Evolutionary conservation across 1,139 yeast genomes (phyloP).

Genomic region (Magnusiomyces clavatus): DNA sequence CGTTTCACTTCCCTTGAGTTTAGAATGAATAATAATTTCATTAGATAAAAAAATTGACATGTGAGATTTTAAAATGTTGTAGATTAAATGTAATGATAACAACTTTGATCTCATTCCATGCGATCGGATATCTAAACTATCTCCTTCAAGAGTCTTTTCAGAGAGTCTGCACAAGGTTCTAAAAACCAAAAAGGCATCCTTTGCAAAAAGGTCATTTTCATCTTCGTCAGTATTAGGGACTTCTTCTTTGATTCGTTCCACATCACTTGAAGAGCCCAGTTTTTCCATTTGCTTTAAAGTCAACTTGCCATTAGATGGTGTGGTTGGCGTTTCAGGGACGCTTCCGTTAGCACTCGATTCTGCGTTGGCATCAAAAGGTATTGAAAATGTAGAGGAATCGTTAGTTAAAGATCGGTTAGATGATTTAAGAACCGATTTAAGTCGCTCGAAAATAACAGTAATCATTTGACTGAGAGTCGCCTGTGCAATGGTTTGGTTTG

Average conservation of each 20-base stretch:
- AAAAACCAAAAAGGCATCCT: conserved; percentile 88
- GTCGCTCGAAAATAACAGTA: conserved; percentile 74
- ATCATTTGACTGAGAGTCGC: conserved; percentile 91
- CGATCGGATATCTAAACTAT: conserved; percentile 71
- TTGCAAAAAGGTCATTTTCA: conserved; percentile 62
- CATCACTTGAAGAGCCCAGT: conserved; percentile 16
- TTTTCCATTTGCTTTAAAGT: conserved; percentile 23
- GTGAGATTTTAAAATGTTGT: conserved; percentile 77
- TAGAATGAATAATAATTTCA: conserved; percentile 52
- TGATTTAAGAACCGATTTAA: conserved; percentile 30
- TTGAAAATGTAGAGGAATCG: conserved; percentile 1
- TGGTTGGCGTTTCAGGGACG: conserved; percentile 6
- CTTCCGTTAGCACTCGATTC: background rate
- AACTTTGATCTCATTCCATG: conserved; percentile 89
- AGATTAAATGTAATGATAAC: conserved; percentile 79
- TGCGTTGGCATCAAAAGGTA: background rate
- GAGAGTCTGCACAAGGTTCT: conserved; percentile 93
- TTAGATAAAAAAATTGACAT: conserved; percentile 71
- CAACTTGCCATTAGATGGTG: conserved; percentile 13
- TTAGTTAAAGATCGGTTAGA: conserved; percentile 7
- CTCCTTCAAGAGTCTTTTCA: conserved; percentile 69
- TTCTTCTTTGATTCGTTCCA: conserved; percentile 21
- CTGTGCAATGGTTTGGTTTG: conserved; percentile 92
- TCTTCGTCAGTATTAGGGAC: conserved; percentile 28
- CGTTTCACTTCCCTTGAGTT: conserved; percentile 51